Conservation (phyloP, 2,329 filamentous ascomycete species). For the Trichophyton benhamiae region DNA sequence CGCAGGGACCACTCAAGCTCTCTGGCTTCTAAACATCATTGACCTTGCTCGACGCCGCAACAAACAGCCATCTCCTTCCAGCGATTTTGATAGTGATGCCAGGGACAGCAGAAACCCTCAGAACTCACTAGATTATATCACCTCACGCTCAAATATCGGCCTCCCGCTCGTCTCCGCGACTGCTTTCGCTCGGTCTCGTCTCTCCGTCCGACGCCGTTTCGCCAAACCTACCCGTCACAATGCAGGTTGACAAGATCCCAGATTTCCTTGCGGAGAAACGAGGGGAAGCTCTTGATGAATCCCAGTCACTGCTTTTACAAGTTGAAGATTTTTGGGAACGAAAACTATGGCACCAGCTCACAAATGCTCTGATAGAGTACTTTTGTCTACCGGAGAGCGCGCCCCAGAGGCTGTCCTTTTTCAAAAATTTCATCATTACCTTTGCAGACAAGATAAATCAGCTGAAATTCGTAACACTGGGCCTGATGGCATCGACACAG, state of each 20-base stretch:
- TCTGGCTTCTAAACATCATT: constrained; percentile 11
- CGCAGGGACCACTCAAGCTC: constrained; percentile 22
- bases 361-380: constrained; percentile 74
- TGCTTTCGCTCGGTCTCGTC: background rate
- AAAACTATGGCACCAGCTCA: constrained; percentile 98
- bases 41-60: constrained; percentile 7
- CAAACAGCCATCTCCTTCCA: background rate
- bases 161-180: background rate
- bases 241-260: constrained; percentile 78
- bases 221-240: constrained; percentile 28
- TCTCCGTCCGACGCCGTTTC: background rate
- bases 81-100: background rate
- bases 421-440: constrained; percentile 86
- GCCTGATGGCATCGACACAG: constrained; percentile 73
- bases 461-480: constrained; percentile 86
- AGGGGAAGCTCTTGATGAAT: constrained; percentile 72
- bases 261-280: constrained; percentile 88
- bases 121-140: background rate
- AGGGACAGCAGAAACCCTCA: background rate
- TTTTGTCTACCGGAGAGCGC: constrained; percentile 73
- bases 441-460: constrained; percentile 99
- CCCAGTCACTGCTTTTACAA: constrained; percentile 74
- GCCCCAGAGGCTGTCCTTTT: constrained; percentile 74
- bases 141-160: too few species aligned
- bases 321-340: constrained; percentile 98